Base-by-base conservation (phyloP, 2,329 filamentous ascomycete species). In the Paradendryphiella salina region DNA sequence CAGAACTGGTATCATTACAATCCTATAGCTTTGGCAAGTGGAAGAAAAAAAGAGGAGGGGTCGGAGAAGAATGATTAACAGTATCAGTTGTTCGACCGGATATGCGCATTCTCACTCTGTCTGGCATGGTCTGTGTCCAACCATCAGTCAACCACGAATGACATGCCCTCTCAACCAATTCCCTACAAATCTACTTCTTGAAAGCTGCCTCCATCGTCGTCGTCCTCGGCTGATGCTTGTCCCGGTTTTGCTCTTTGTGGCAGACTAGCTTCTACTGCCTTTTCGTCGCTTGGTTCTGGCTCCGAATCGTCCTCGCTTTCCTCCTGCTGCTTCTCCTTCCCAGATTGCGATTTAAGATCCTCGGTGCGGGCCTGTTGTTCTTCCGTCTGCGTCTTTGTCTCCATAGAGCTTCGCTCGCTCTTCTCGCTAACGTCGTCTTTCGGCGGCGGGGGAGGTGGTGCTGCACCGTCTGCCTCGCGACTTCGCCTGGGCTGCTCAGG, bases 401-500 rank as follows among this genome's bases (percentile, higher is more conserved):
- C 70, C 23, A 67, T 54, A 3, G 66, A 63, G 14, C 55, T 57
- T n/a, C 57, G 54, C 6, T 37, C 46, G 17, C 61, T 63, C 41
- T 50, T 57, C 13, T 66, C 63, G 26, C 61, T 60, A 3, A 61
- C 52, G 11, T 65, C 54, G 40, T 71, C 66, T 57, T 71, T 71
- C 2, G 66, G 68, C 2, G 68, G 67, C n/a, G 70, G 71, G 5
- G 69, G 69, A 14, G 71, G 71, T 2, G 69, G 61, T 13, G 66
- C 56, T 46, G 60, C 49, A n/a, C 57, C 57, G 10, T 65, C 62
- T 34, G 60, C 28, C 10, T 62, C 56, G 21, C 58, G 54, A 18
- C 66, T 57, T 38, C 59, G 65, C 10, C 60, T 69, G 4, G 64
- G 56, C 53, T 64, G 56, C 50, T 80, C 78, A n/a, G 78, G 78